phyloP scores from a whole-genome alignment of 2,329 filamentous ascomycete genomes.

The Diaporthe australafricana region DNA sequence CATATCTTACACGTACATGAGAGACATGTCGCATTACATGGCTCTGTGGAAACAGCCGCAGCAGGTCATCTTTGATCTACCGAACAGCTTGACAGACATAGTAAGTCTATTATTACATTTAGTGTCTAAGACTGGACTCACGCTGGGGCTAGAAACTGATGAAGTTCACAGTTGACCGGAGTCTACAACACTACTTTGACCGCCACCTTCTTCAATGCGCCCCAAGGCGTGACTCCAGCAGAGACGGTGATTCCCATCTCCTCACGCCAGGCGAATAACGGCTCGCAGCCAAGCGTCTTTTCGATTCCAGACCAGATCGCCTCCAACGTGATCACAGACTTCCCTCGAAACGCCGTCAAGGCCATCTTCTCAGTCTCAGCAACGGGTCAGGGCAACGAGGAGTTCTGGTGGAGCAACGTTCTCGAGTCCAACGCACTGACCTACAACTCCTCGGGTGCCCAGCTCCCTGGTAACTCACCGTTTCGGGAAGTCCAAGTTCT shows the following conservation, averaged over 20 bases:
- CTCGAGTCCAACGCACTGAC: slow-evolving; percentile 68
- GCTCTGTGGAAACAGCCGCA: slow-evolving; percentile 69
- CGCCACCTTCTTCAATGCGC: slow-evolving; percentile 62
- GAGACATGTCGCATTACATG: slow-evolving; percentile 73
- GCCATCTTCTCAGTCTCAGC: slow-evolving; percentile 81
- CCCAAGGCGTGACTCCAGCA: slow-evolving; percentile 59
- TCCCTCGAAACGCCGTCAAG: slow-evolving; percentile 75
- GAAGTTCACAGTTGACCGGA: slow-evolving; percentile 54
- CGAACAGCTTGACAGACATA: slow-evolving; percentile 54
- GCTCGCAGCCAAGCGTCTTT: slow-evolving; percentile 72
- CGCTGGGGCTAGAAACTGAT: background rate
- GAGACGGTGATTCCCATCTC: slow-evolving; percentile 77
- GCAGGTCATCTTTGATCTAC: slow-evolving; percentile 75
- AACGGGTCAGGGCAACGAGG: slow-evolving; percentile 80
- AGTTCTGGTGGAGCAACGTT: slow-evolving; percentile 89
- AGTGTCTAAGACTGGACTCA: background rate
- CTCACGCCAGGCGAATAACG: slow-evolving; percentile 58
- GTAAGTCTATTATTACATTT: slow-evolving; percentile 49
- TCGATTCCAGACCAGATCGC: slow-evolving; percentile 72
- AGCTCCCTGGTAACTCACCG: slow-evolving; percentile 74
- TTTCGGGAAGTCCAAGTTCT: slow-evolving; percentile 83
- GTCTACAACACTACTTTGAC: slow-evolving; percentile 71
- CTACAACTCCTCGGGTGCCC: slow-evolving; percentile 67
- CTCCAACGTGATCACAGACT: slow-evolving; percentile 61
- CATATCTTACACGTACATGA: slow-evolving; percentile 73